Evolutionary conservation across 352 stramenopile species (phyloP), one percentile per base, ranked within the genome.

Genomic region (Plasmopara viticola): DNA sequence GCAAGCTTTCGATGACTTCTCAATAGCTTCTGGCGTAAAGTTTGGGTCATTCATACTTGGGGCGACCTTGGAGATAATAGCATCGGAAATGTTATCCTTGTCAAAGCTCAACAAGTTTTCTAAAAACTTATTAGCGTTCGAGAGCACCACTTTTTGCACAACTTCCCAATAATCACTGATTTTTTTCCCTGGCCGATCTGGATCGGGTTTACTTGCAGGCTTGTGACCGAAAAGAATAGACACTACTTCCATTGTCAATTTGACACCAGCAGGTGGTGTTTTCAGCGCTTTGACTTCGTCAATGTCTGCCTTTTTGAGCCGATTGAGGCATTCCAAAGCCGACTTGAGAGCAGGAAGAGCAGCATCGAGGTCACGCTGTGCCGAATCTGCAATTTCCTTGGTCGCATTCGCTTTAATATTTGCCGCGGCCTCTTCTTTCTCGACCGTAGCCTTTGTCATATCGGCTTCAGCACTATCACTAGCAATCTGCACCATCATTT

Each of bases 71-170:
- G 67, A 49, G 35, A 96, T 87, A 51, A 96, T 93, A 7, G 76
- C 75, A 47, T 96, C 86, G 0, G 86, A 83, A 35, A 97, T 97
- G 54, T 97, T 96, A 54, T 97, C 89, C 57, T 97, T 97, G 66
- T 97, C 89, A 43, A 96, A 97, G 6, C 75, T 74, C 30, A 96
- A 56, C 15, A 97, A 53, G 17, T 77, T 92, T 41, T 95, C 78
- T 69, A 97, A 80, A 51, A 97, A 96, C 44, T 91, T 94, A 59
- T 95, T 95, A 30, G 87, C 84, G 56, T 97, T 95, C n/a, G 75
- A 89, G 5, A 97, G 71, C 50, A 97, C 75, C 9, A 92, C 74
- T 28, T 96, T 95, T 50, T 95, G 82, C 0, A 81, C 82, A 4
- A 93, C 81, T 56, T 95, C 87, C 82, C 87, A 95, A 46, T 94